Evolutionary conservation across 2,329 filamentous ascomycete genomes (phyloP), one percentile per base, ranked within the genome.

Genomic region (Tolypocladium ophioglossoides): DNA sequence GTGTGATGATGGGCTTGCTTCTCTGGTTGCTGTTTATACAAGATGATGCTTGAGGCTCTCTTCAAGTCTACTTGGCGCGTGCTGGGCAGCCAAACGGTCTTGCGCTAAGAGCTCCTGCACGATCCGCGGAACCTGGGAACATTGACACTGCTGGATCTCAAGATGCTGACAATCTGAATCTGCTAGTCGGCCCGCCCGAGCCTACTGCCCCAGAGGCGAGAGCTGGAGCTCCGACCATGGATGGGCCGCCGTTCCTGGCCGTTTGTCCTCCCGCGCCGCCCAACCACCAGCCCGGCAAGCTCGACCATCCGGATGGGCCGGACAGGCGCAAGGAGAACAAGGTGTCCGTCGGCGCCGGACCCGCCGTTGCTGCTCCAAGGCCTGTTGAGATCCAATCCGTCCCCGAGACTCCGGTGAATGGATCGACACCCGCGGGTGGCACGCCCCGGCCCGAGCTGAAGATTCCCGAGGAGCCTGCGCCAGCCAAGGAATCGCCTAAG

Each of bases 331-430:
- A 61, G 18, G 62, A 63, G 38, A 54, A 48, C 41, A 58, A 64
- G 48, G 38, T 51, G 14, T 51, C 53, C 57, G 60, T 52, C 11
- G 55, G 58, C 51, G 50, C 54, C 39, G 55, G 60, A 41, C 58
- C 63, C 30, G 54, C 53, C 1, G 46, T 57, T 8, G 58, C 54
- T 18, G 55, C 53, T 24, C 66, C 69, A 10, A 69, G 68, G 57
- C 66, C 69, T 6, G 70, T 70, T 39, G 68, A 72, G 60, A 59
- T 71, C 48, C 62, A 60, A 24, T 68, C 68, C 18, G 65, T 67
- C 9, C 67, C 68, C 20, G 59, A 71, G 58, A 73, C 69, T 10
- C 71, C 72, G 24, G 52, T 70, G 51, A 66, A 70, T 44, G 59
- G 60, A 20, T 55, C 56, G 48, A 71, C 70, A 32, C 68, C 70